Evolutionary conservation across 2,329 filamentous ascomycete species (phyloP).

Genomic region (Botrytis paeoniae): DNA sequence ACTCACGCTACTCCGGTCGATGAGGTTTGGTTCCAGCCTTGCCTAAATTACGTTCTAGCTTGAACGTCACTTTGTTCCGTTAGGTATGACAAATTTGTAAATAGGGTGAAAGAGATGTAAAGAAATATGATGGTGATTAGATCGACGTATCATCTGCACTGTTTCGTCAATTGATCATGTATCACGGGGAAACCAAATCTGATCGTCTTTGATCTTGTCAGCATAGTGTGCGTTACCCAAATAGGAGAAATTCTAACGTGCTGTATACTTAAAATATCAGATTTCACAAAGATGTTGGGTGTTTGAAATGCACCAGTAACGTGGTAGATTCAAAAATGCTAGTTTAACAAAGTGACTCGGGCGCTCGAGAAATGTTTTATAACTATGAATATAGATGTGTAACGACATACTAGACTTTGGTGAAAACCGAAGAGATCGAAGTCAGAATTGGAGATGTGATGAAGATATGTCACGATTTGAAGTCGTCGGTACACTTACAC

Average conservation of each 20-base stretch:
- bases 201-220: constrained; percentile 1
- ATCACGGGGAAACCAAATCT: not conserved
- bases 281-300: not conserved
- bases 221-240: not conserved
- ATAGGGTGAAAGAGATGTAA: not conserved
- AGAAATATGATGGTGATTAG: not conserved
- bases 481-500: not conserved
- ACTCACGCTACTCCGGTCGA: not conserved
- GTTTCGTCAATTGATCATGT: not conserved
- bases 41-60: constrained; percentile 1
- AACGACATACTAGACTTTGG: not conserved
- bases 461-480: not conserved
- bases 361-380: not conserved
- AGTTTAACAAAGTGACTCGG: not conserved
- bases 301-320: not conserved
- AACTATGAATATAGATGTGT: not conserved
- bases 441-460: constrained; percentile 5
- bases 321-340: not conserved
- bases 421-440: not conserved
- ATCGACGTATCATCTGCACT: constrained; percentile 6
- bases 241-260: not conserved
- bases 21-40: not conserved
- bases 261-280: too few relatives aligned
- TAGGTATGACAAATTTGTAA: not conserved
- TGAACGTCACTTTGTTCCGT: not conserved